Conservation (phyloP, 306 rosid species). For the Rosa chinensis region DNA sequence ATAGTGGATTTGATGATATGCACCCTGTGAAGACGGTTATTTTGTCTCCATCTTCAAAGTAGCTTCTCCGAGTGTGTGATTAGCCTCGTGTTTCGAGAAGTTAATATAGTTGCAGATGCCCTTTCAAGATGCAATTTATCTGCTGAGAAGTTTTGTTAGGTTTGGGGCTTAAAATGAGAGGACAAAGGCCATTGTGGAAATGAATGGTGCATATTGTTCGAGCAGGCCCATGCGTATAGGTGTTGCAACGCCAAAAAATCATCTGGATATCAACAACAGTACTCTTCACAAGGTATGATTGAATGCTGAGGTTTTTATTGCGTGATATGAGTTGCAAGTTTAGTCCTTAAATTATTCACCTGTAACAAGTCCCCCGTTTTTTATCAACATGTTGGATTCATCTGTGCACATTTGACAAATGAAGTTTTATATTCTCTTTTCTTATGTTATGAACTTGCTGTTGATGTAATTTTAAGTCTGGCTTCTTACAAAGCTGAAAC, state of each 20-base stretch:
- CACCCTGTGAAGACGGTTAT: no score
- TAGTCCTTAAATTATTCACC: background rate
- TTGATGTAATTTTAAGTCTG: background rate
- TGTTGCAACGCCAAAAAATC: conserved; percentile 86
- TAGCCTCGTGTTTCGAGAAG: no score
- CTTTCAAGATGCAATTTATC: conserved; percentile 59
- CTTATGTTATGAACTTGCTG: background rate
- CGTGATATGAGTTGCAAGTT: background rate
- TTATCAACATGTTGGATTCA: conserved; percentile 3
- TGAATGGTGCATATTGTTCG: conserved; percentile 82
- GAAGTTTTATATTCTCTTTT: background rate
- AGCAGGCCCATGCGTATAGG: conserved; percentile 85
- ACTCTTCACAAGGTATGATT: conserved; percentile 79
- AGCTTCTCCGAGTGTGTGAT: no score
- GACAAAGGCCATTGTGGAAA: conserved; percentile 75
- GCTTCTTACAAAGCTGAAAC: background rate
- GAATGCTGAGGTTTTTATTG: conserved; percentile 3
- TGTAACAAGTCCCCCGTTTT: background rate
- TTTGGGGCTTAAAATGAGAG: conserved; percentile 79
- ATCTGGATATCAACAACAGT: conserved; percentile 72
- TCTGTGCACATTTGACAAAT: background rate
- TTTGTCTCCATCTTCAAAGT: no score
- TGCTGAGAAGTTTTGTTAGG: conserved; percentile 62
- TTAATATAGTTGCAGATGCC: no score
- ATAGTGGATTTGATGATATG: no score